Evolutionary conservation across 228 moss, liverwort and hornwort genomes (phyloP).

Genomic region (Sphagnum fallax): DNA sequence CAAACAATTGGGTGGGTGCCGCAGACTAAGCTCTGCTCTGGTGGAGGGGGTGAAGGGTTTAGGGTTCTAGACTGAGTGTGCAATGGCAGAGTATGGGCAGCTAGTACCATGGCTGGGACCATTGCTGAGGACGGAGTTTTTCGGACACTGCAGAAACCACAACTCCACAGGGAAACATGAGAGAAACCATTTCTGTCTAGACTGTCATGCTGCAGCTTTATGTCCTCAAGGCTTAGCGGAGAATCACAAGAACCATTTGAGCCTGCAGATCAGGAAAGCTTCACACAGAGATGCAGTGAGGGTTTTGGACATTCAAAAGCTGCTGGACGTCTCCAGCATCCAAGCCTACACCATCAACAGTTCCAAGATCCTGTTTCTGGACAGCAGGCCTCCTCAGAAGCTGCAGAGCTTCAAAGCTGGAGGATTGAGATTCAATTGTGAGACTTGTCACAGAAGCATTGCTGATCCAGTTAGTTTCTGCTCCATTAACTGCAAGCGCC

Average conservation of each 20-base stretch:
- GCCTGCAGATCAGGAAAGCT: constrained; percentile 25
- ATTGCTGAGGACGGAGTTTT: not conserved
- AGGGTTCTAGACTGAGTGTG: not conserved
- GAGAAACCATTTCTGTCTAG: constrained; percentile 21
- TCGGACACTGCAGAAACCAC: constrained; percentile 1
- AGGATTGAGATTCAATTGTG: constrained; percentile 43
- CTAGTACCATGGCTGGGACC: constrained; percentile 16
- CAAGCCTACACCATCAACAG: constrained; percentile 20
- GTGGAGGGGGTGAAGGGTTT: too few relatives aligned
- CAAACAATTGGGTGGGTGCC: too few relatives aligned
- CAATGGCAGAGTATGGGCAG: constrained; percentile 7
- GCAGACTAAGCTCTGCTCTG: not conserved
- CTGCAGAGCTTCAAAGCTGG: constrained; percentile 18
- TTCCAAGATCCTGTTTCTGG: constrained; percentile 27
- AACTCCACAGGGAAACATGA: constrained; percentile 19
- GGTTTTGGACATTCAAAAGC: constrained; percentile 7
- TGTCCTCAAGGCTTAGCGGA: constrained; percentile 11
- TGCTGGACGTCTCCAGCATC: constrained; percentile 14
- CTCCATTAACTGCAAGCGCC: constrained; percentile 51
- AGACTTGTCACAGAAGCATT: constrained; percentile 53
- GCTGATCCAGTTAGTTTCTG: constrained; percentile 56
- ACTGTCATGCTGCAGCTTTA: constrained; percentile 10
- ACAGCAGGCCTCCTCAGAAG: constrained; percentile 46
- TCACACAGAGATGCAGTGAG: constrained; percentile 19
- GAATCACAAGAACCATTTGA: constrained; percentile 12